A percentile compares a stretch with the other conserved stretches of the same genome.
These are phyloP conservation scores for Chlamydomonas sp. DNA, from an alignment of 139 green algal species.

Conservation along the genomic window DNA sequence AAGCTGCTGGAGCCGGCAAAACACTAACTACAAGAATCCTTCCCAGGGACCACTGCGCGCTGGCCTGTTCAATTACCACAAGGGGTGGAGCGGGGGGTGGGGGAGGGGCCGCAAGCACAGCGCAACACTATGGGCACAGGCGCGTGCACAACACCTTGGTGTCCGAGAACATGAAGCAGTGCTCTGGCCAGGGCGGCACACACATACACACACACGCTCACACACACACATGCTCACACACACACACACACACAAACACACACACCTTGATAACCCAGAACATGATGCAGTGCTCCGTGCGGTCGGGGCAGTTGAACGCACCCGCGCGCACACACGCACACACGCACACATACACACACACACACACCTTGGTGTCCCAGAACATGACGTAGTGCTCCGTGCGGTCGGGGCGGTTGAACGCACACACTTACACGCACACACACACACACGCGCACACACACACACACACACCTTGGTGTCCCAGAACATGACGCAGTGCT, in stretches of 20 bases:
- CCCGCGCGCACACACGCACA: slow-evolving; percentile 41
- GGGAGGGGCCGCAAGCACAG: too few relatives aligned
- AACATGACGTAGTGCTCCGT: slow-evolving; percentile 69
- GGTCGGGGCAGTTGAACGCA: slow-evolving; percentile 53
- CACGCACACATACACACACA: background rate
- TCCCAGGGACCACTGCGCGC: too few relatives aligned
- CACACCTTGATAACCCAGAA: slow-evolving; percentile 72
- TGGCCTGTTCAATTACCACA: too few relatives aligned
- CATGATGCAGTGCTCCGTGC: slow-evolving; percentile 58
- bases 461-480: slow-evolving; percentile 52
- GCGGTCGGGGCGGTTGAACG: slow-evolving; percentile 57
- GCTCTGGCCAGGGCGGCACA: slow-evolving; percentile 45
- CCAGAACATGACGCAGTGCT: slow-evolving; percentile 73
- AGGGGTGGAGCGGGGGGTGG: too few relatives aligned
- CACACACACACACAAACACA: too few relatives aligned
- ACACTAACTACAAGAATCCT: too few relatives aligned
- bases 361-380: slow-evolving; percentile 71
- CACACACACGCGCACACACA: background rate
- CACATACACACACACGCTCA: too few relatives aligned
- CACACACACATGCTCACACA: too few relatives aligned
- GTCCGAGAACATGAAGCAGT: slow-evolving; percentile 73
- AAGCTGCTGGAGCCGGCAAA: too few relatives aligned
- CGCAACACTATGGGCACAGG: too few relatives aligned
- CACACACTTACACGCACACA: slow-evolving; percentile 49
- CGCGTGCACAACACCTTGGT: too few relatives aligned